phyloP scores from a whole-genome alignment of 1,284 basidiomycete species.

The Vanrija pseudolonga region DNA sequence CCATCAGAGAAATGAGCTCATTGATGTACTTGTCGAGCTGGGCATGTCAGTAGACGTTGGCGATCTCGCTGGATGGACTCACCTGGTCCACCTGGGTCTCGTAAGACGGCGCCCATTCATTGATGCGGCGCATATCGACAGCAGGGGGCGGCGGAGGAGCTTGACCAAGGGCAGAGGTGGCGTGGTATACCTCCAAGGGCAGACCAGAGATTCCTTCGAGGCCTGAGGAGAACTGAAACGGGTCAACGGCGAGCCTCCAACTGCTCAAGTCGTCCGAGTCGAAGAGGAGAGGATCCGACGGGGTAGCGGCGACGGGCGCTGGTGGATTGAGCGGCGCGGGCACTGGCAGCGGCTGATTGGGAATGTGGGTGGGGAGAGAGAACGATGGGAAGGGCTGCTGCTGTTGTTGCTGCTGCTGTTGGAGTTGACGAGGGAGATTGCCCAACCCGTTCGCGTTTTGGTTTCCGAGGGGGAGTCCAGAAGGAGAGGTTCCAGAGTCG shows the following conservation, averaged over 20 bases:
- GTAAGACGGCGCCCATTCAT: neutral
- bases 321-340: too few relatives aligned
- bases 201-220: slow-evolving; percentile 16
- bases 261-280: neutral
- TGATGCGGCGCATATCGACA: neutral
- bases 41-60: neutral
- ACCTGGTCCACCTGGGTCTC: slow-evolving; percentile 6
- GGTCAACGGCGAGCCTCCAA: slow-evolving; percentile 13
- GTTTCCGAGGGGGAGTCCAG: too few relatives aligned
- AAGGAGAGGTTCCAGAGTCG: too few relatives aligned
- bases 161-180: neutral
- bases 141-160: neutral
- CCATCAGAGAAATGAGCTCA: slow-evolving; percentile 28
- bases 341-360: too few relatives aligned
- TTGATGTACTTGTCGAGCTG: slow-evolving; percentile 28
- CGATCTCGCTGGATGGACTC: neutral
- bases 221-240: slow-evolving; percentile 11
- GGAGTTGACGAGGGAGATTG: too few relatives aligned
- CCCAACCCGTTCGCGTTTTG: too few relatives aligned
- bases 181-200: slow-evolving; percentile 10
- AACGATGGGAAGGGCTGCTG: too few relatives aligned
- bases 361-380: too few relatives aligned
- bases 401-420: too few relatives aligned
- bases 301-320: neutral
- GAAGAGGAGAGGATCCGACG: neutral